A percentile compares a stretch with the other conserved stretches of the same genome.
phyloP scores from a whole-genome alignment of 2,329 filamentous ascomycete genomes.

The Fragosphaeria purpurea region DNA sequence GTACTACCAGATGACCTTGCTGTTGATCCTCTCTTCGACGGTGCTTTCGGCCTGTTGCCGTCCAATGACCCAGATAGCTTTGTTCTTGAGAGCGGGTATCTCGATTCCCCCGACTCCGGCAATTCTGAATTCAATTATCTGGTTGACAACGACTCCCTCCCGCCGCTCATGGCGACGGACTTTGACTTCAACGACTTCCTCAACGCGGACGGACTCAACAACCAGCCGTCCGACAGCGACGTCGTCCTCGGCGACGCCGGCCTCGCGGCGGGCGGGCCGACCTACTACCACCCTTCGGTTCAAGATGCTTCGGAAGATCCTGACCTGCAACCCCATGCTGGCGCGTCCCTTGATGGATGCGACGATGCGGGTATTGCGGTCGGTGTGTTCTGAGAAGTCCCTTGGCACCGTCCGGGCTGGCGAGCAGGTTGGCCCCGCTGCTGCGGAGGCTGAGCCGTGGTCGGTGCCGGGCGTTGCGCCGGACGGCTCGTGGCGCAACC shows the following conservation, averaged over 20 bases:
- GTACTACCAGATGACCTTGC: conserved; percentile 46
- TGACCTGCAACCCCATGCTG: conserved; percentile 64
- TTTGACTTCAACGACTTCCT: conserved; percentile 47
- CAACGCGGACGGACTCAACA: conserved; percentile 36
- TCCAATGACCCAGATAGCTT: conserved; percentile 63
- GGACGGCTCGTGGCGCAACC: conserved; percentile 23
- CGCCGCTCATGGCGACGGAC: conserved; percentile 25
- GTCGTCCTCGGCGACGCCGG: conserved; percentile 29
- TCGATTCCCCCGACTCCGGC: conserved; percentile 60
- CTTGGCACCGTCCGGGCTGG: conserved; percentile 33
- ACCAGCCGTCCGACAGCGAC: conserved; percentile 27
- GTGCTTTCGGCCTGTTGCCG: conserved; percentile 59
- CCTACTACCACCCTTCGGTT: conserved; percentile 49
- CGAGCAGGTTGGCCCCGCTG: conserved; percentile 21
- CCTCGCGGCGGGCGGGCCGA: conserved; percentile 38
- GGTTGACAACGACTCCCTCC: conserved; percentile 47
- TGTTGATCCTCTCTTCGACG: conserved; percentile 57
- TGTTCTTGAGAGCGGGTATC: conserved; percentile 66
- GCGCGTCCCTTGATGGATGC: conserved; percentile 65
- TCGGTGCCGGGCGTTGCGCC: conserved; percentile 16
- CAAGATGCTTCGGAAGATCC: conserved; percentile 52
- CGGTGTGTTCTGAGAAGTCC: conserved; percentile 47
- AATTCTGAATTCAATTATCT: conserved; percentile 58
- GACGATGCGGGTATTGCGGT: conserved; percentile 65
- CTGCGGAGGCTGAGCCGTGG: conserved; percentile 18